phyloP scores from a whole-genome alignment of 192 early-diverging fungal genomes.

The Umbelopsis sp. region DNA sequence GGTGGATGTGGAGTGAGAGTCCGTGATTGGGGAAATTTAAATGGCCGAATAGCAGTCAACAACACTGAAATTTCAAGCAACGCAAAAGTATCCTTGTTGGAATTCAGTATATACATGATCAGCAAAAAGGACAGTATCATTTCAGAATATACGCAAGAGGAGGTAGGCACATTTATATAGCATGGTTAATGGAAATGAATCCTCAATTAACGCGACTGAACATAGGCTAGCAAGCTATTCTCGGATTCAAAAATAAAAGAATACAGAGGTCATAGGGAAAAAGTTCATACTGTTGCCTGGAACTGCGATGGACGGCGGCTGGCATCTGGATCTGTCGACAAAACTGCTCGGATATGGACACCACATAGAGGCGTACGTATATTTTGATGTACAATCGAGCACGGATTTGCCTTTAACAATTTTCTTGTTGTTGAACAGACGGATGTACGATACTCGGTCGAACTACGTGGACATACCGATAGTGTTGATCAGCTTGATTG shows the following conservation, averaged over 20 bases:
- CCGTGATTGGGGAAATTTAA: neutral
- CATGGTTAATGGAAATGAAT: neutral
- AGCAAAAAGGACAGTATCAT: neutral
- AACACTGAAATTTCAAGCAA: neutral
- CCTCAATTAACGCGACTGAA: neutral
- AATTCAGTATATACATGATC: neutral
- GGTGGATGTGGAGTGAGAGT: neutral
- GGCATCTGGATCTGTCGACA: constrained; percentile 75
- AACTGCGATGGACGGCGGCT: constrained; percentile 66
- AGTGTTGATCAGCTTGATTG: constrained; percentile 80
- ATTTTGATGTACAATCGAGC: constrained; percentile 1
- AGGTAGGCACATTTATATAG: neutral
- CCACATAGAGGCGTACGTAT: constrained; percentile 56
- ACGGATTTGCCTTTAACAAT: neutral
- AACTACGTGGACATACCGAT: constrained; percentile 75
- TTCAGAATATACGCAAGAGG: constrained; percentile 11
- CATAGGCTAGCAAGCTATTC: constrained; percentile 46
- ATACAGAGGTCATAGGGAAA: constrained; percentile 54
- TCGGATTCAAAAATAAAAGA: constrained; percentile 46
- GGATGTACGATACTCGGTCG: constrained; percentile 58
- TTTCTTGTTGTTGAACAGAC: constrained; percentile 37
- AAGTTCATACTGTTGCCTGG: constrained; percentile 77
- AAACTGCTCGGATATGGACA: constrained; percentile 72
- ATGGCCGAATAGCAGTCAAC: neutral
- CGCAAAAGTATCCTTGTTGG: too few relatives aligned